Evolutionary conservation across 108 stramenopile species (phyloP), one percentile per base, ranked within the genome.

Genomic region (Skeletonema grethae): DNA sequence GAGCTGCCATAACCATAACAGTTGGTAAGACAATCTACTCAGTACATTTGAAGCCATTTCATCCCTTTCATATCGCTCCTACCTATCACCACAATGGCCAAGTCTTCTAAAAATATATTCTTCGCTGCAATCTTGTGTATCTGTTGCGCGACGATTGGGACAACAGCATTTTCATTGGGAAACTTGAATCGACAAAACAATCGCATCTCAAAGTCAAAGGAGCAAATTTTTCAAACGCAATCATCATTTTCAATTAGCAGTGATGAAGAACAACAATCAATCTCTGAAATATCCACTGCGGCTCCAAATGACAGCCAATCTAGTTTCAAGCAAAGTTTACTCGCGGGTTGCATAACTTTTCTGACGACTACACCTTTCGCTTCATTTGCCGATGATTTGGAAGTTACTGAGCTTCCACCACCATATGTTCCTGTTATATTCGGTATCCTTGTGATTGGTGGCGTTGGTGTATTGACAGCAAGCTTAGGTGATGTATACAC

Each of bases 401-500:
- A 86, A 70, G 30, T 89, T 12, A 80, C 75, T 0, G 82, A 85
- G 45, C 64, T 89, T 34, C 88, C 88, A 9, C 86, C 88, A 13
- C 75, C 80, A 10, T 90, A 85, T 56, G 82, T 91, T 34, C 93
- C 93, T 7, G 87, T 86, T 57, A 38, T 90, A 36, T 91, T 94
- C 67, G 90, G 76, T 11, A 76, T 94, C 60, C 86, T 65, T n/a
- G 57, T 94, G 32, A 35, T 94, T 38, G 87, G 79, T n/a, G 93
- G 93, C 46, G 90, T 94, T 10, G 93, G 90, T 64, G 63, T 87
- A 1, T 68, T 94, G 74, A 94, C 93, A 5, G 50, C 74, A 25
- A 86, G 82, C 67, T 63, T 94, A 9, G 93, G 93, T 41, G 84
- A 94, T 78, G 90, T 94, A 9, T 53, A 53, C 6, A 90, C 90